Percentiles rank a stretch among this genome's conserved stretches.
Evolutionary conservation across 345 rosid species (phyloP).

Genomic region (Arabidopsis suecica): DNA sequence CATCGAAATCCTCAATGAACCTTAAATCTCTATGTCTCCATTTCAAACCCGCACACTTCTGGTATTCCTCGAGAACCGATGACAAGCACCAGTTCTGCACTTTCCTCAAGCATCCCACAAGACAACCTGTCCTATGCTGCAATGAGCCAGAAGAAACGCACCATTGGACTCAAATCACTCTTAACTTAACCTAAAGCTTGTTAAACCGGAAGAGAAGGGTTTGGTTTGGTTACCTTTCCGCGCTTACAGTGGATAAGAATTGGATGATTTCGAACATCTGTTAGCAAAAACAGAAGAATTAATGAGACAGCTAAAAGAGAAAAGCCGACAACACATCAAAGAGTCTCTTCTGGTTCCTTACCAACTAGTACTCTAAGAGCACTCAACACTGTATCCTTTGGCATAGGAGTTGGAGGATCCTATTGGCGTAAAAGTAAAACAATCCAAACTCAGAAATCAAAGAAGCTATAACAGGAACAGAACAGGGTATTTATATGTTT

Average conservation of each 20-base stretch:
- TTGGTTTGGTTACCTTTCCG: conserved; percentile 62
- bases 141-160: conserved; percentile 15
- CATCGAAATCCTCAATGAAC: conserved; percentile 68
- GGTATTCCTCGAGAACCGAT: conserved; percentile 77
- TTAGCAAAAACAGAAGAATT: conserved; percentile 6
- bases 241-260: conserved; percentile 87
- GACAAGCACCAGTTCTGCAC: conserved; percentile 79
- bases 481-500: background rate
- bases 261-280: conserved; percentile 90
- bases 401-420: conserved; percentile 66
- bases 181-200: background rate
- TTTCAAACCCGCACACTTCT: conserved; percentile 66
- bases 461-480: background rate
- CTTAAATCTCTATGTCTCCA: conserved; percentile 59
- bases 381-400: conserved; percentile 57
- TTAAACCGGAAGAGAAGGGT: background rate
- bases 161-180: background rate
- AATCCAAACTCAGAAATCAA: conserved; percentile 29
- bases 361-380: conserved; percentile 82
- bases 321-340: background rate
- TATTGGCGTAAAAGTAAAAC: conserved; percentile 41
- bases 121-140: conserved; percentile 92
- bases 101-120: conserved; percentile 88
- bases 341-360: conserved; percentile 40
- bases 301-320: conserved; percentile 11